Conservation (phyloP, 83 land plant species). For the Thuja plicata region DNA sequence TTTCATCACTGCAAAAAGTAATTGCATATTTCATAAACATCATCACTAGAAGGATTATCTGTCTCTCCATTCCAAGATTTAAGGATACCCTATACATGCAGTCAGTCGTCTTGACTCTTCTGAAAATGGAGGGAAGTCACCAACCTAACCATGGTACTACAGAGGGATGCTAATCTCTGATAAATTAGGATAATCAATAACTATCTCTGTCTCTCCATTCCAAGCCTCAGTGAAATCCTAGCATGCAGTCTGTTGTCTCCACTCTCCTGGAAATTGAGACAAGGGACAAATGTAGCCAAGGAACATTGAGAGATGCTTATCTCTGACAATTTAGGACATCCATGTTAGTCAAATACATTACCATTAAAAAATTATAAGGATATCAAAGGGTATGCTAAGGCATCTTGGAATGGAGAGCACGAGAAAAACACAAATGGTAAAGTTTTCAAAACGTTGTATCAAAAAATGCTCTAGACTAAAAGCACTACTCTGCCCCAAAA, state of each 20-base stretch:
- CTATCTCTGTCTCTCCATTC: too few relatives aligned
- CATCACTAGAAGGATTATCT: too few relatives aligned
- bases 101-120: background rate
- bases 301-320: background rate
- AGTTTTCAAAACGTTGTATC: background rate
- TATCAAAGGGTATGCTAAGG: background rate
- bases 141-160: too few relatives aligned
- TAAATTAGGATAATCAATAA: background rate
- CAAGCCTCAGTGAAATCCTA: background rate
- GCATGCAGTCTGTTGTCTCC: background rate
- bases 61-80: background rate
- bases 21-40: too few relatives aligned
- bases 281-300: background rate
- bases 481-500: too few relatives aligned
- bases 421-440: background rate
- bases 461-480: background rate
- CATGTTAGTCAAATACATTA: background rate
- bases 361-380: background rate
- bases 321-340: background rate
- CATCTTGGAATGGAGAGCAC: background rate
- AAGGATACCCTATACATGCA: background rate
- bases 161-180: background rate
- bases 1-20: too few relatives aligned
- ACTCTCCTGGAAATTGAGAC: background rate
- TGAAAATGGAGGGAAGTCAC: background rate